These are phyloP conservation scores for Gloeostereum incarnatum DNA, from an alignment of 768 basidiomycete genomes.

Conservation along the genomic window DNA sequence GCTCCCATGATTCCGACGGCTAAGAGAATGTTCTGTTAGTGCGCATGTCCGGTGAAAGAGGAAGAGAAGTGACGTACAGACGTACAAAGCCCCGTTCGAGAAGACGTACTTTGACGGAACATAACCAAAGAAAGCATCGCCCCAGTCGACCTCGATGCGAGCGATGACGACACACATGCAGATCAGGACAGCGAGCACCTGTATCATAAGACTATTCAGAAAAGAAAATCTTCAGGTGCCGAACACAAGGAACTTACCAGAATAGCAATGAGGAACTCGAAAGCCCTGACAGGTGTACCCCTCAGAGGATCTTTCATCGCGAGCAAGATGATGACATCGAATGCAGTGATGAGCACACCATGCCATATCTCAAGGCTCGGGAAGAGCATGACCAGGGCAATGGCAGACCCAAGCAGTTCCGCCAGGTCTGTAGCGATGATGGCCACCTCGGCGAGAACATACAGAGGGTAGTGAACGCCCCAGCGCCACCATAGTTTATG, in stretches of 20 bases:
- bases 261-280: slow-evolving; percentile 54
- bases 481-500: slow-evolving; percentile 48
- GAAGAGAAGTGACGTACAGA: slow-evolving; percentile 38
- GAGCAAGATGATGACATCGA: slow-evolving; percentile 65
- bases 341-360: slow-evolving; percentile 57
- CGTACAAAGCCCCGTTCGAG: slow-evolving; percentile 48
- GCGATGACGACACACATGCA: slow-evolving; percentile 75
- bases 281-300: slow-evolving; percentile 55
- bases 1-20: slow-evolving; percentile 73
- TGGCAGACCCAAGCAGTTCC: slow-evolving; percentile 77
- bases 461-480: slow-evolving; percentile 56
- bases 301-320: slow-evolving; percentile 62
- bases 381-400: slow-evolving; percentile 70
- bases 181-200: slow-evolving; percentile 65
- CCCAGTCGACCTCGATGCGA: slow-evolving; percentile 65
- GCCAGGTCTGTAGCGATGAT: slow-evolving; percentile 75
- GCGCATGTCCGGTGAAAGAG: slow-evolving; percentile 9
- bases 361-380: slow-evolving; percentile 62
- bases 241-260: slow-evolving; percentile 32
- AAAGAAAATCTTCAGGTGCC: neutral
- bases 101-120: slow-evolving; percentile 63
- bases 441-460: slow-evolving; percentile 54
- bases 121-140: slow-evolving; percentile 63
- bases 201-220: neutral
- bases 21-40: slow-evolving; percentile 18